These are phyloP conservation scores for Geoglossum glabrum DNA, from an alignment of 495 filamentous ascomycete genomes.

Conservation along the genomic window DNA sequence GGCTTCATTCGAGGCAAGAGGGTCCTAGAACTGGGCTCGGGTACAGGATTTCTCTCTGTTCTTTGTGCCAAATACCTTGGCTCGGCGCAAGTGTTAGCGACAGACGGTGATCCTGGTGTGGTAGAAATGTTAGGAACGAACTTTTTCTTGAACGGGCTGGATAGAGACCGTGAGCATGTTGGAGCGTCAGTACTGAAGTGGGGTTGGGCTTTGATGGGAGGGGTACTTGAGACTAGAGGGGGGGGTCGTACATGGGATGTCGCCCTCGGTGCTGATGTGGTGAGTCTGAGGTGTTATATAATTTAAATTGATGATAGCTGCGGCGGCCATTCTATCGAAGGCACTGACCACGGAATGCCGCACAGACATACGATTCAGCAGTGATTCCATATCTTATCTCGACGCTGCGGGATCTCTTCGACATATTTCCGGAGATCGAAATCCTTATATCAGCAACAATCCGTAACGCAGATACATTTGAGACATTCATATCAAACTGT, in stretches of 20 bases:
- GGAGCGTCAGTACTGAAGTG: conserved; percentile 34
- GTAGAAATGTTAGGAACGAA: conserved; percentile 48
- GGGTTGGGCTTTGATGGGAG: conserved; percentile 28
- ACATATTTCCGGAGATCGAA: conserved; percentile 23
- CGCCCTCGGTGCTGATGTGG: conserved; percentile 24
- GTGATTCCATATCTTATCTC: conserved; percentile 35
- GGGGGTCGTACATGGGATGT: conserved; percentile 14
- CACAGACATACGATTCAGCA: conserved; percentile 43
- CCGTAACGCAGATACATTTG: conserved; percentile 42
- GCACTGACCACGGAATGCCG: background rate
- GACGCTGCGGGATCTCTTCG: conserved; percentile 34
- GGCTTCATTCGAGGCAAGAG: conserved; percentile 31
- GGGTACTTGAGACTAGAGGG: conserved; percentile 12
- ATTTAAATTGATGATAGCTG: too few species aligned
- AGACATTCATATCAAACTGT: conserved; percentile 33
- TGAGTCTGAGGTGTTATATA: conserved; percentile 9
- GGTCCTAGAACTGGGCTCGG: conserved; percentile 74
- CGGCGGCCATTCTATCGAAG: background rate
- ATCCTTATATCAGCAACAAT: conserved; percentile 41
- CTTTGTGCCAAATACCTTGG: conserved; percentile 56
- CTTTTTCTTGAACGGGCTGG: conserved; percentile 42
- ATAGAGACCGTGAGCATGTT: conserved; percentile 20
- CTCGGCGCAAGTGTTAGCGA: conserved; percentile 43
- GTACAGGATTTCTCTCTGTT: conserved; percentile 70
- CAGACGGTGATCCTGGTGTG: conserved; percentile 61